Conservation (phyloP, 345 rosid genomes). For the Dipteronia sinensis region DNA sequence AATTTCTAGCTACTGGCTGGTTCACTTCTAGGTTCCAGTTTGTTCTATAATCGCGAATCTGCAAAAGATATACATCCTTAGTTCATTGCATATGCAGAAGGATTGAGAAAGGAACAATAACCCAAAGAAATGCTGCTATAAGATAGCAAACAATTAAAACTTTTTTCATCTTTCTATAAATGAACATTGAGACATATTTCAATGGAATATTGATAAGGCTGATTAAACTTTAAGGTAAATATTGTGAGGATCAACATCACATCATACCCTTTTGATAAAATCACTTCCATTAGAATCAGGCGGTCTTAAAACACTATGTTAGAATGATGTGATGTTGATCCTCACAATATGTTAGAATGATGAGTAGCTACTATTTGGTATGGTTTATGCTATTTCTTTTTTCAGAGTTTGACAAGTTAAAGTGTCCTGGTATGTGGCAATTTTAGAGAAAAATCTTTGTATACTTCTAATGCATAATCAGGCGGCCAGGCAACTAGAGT, state of each 20-base stretch:
- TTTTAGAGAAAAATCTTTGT: constrained; percentile 14
- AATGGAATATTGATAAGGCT: not conserved
- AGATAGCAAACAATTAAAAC: not conserved
- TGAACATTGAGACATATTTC: not conserved
- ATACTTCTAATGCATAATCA: constrained; percentile 31
- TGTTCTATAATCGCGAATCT: constrained; percentile 88
- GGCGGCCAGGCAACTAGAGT: constrained; percentile 96
- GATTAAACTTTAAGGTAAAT: not conserved
- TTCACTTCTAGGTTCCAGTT: constrained; percentile 94
- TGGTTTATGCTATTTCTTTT: constrained; percentile 15
- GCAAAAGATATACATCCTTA: constrained; percentile 27
- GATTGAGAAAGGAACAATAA: not conserved
- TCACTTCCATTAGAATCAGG: constrained; percentile 92
- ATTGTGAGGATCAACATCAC: not conserved
- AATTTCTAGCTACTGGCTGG: constrained; percentile 93
- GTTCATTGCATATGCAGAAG: constrained; percentile 18
- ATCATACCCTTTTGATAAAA: constrained; percentile 65
- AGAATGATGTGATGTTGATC: too few species aligned
- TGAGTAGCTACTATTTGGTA: constrained; percentile 97
- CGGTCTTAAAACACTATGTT: too few species aligned
- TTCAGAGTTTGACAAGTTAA: not conserved
- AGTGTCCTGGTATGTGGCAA: constrained; percentile 6
- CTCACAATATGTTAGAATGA: constrained; percentile 79
- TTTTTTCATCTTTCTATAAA: not conserved
- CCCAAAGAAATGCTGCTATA: constrained; percentile 1